Conservation (phyloP, 2,329 filamentous ascomycete genomes). For the Apiospora aurea region DNA sequence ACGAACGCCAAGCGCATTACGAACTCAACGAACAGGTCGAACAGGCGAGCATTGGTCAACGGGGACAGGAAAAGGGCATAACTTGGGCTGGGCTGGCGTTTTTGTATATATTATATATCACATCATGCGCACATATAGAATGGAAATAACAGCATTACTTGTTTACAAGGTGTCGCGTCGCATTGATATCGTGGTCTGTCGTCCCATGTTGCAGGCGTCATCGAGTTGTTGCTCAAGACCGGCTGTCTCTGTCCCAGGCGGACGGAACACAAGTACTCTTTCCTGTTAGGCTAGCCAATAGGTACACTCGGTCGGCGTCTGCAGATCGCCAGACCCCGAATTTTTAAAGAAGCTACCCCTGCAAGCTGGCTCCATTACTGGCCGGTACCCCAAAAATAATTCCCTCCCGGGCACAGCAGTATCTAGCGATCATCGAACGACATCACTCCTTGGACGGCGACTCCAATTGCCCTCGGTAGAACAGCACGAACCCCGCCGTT, state of each 20-base stretch:
- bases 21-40: slow-evolving; percentile 24
- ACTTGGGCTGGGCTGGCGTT: not conserved
- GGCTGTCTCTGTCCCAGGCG: not conserved
- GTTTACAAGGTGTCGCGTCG: not conserved
- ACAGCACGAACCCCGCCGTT: not conserved
- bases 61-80: slow-evolving; percentile 16
- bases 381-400: slow-evolving; percentile 17
- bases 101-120: slow-evolving; percentile 15
- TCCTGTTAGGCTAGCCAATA: not conserved
- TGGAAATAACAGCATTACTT: slow-evolving; percentile 7
- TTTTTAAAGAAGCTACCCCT: slow-evolving; percentile 19
- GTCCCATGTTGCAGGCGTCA: not conserved
- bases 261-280: not conserved
- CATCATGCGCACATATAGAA: not conserved
- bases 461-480: not conserved
- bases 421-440: slow-evolving; percentile 23
- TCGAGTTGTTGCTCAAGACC: not conserved
- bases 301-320: not conserved
- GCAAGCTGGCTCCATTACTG: slow-evolving; percentile 11
- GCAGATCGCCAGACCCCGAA: slow-evolving; percentile 19
- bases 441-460: slow-evolving; percentile 11
- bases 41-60: slow-evolving; percentile 18
- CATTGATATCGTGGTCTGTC: no score
- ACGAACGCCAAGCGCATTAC: not conserved
- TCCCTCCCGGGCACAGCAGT: not conserved